A percentile compares a stretch with the other conserved stretches of the same genome.
phyloP scores from a whole-genome alignment of 805 yeast species.

The Diddensiella santjacobensis region DNA sequence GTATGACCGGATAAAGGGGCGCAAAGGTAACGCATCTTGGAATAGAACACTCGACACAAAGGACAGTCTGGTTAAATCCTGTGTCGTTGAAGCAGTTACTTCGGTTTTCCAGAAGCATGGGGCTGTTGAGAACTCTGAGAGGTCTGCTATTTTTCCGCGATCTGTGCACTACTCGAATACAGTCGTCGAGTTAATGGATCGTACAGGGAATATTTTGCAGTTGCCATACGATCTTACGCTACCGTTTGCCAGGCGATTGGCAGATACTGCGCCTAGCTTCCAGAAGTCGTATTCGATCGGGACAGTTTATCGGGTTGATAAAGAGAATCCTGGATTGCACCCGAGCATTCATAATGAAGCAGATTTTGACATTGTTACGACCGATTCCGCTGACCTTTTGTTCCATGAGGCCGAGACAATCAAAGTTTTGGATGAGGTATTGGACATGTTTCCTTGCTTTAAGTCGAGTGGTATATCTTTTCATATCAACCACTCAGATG shows the following conservation, averaged over 20 bases:
- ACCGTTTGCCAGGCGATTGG: constrained; percentile 83
- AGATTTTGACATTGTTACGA: constrained; percentile 76
- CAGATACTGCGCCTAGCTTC: constrained; percentile 52
- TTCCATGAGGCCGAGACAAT: constrained; percentile 85
- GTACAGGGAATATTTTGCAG: constrained; percentile 82
- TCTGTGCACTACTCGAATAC: constrained; percentile 66
- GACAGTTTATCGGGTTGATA: constrained; percentile 72
- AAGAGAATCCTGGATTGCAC: constrained; percentile 50
- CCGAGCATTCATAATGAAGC: constrained; percentile 80
- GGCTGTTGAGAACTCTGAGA: constrained; percentile 69
- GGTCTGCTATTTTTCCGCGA: constrained; percentile 74
- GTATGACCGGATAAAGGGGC: constrained; percentile 49
- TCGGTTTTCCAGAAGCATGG: constrained; percentile 75
- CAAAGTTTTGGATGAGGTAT: constrained; percentile 73
- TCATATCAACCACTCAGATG: constrained; percentile 74
- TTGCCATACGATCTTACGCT: constrained; percentile 84
- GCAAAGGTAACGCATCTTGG: constrained; percentile 20
- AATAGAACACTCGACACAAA: constrained; percentile 11
- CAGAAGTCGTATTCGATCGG: constrained; percentile 71
- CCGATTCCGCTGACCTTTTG: constrained; percentile 44
- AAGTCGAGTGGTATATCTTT: constrained; percentile 52
- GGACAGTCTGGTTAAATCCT: constrained; percentile 46
- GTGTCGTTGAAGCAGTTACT: constrained; percentile 58
- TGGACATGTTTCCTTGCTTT: constrained; percentile 64
- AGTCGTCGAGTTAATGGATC: constrained; percentile 77